These are phyloP conservation scores for Hanseniaspora lindneri DNA, from an alignment of 805 yeast genomes.

Conservation along the genomic window DNA sequence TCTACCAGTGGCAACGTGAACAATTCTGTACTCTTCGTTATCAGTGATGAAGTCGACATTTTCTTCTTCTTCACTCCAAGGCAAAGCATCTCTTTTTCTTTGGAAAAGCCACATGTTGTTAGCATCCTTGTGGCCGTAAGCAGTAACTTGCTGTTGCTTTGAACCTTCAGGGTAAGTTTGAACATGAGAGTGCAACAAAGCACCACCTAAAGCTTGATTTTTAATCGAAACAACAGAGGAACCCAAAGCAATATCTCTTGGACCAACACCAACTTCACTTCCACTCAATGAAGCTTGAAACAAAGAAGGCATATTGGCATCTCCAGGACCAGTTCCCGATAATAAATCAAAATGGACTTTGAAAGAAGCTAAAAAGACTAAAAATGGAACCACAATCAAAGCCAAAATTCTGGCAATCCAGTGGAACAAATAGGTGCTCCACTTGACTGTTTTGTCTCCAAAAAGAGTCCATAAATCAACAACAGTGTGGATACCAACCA, in stretches of 20 bases:
- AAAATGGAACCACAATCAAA: conserved; percentile 52
- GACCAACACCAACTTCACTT: conserved; percentile 50
- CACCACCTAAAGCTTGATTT: conserved; percentile 65
- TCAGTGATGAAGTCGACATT: conserved; percentile 36
- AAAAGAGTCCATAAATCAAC: conserved; percentile 77
- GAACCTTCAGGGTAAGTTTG: conserved; percentile 86
- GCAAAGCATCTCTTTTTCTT: conserved; percentile 37
- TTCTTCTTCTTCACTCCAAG: conserved; percentile 21
- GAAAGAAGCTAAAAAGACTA: conserved; percentile 53
- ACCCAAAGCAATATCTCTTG: conserved; percentile 61
- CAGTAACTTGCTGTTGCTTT: conserved; percentile 85
- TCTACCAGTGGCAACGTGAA: conserved; percentile 59
- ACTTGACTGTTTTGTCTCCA: conserved; percentile 50
- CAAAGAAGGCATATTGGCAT: conserved; percentile 63
- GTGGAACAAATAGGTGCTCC: conserved; percentile 42
- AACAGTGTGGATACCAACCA: conserved; percentile 82
- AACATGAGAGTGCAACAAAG: conserved; percentile 74
- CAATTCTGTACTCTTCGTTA: conserved; percentile 58
- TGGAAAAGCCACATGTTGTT: conserved; percentile 76
- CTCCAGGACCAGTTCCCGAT: conserved; percentile 70
- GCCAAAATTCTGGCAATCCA: conserved; percentile 57
- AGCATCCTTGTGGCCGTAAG: conserved; percentile 76
- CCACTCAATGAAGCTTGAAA: conserved; percentile 70
- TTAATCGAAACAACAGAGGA: conserved; percentile 37
- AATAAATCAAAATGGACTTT: conserved; percentile 65